phyloP scores from a whole-genome alignment of 495 filamentous ascomycete species.

The Xanthoparmelia taractica region DNA sequence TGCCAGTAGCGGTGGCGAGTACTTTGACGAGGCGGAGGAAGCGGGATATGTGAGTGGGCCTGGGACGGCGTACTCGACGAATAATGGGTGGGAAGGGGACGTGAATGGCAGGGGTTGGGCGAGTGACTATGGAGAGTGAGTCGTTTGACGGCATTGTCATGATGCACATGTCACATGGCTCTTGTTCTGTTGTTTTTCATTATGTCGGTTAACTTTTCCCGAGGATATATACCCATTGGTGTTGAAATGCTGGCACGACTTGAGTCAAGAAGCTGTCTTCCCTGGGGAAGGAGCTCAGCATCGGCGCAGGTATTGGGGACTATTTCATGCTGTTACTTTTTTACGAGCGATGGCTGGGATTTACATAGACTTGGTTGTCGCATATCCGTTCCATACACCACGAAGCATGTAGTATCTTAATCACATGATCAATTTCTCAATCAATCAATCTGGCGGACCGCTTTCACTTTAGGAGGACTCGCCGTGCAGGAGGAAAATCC shows the following conservation, averaged over 20 bases:
- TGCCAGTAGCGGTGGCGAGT: conserved; percentile 63
- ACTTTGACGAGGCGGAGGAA: conserved; percentile 42
- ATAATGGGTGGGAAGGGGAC: conserved; percentile 18
- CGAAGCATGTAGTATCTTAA: neutral
- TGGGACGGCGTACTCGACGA: conserved; percentile 21
- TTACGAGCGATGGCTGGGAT: conserved; percentile 1
- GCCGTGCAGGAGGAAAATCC: too few relatives aligned
- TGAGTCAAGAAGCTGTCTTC: conserved; percentile 1
- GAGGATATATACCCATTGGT: conserved; percentile 14
- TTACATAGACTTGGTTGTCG: conserved; percentile 2
- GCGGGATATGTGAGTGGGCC: conserved; percentile 32
- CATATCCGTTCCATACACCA: neutral
- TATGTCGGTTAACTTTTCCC: conserved; percentile 3
- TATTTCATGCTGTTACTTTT: conserved; percentile 1
- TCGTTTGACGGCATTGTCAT: conserved; percentile 8
- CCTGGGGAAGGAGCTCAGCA: conserved; percentile 11
- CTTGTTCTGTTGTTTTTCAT: neutral
- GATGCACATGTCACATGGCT: conserved; percentile 9
- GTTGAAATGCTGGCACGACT: conserved; percentile 6
- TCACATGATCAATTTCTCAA: conserved; percentile 6
- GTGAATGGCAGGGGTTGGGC: conserved; percentile 22
- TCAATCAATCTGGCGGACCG: too few relatives aligned
- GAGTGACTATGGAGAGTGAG: conserved; percentile 26
- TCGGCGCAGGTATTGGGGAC: conserved; percentile 6
- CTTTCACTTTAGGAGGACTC: too few relatives aligned